These are phyloP conservation scores for Rubroboletus pulcherrimus DNA, from an alignment of 768 basidiomycete species.

Conservation along the genomic window DNA sequence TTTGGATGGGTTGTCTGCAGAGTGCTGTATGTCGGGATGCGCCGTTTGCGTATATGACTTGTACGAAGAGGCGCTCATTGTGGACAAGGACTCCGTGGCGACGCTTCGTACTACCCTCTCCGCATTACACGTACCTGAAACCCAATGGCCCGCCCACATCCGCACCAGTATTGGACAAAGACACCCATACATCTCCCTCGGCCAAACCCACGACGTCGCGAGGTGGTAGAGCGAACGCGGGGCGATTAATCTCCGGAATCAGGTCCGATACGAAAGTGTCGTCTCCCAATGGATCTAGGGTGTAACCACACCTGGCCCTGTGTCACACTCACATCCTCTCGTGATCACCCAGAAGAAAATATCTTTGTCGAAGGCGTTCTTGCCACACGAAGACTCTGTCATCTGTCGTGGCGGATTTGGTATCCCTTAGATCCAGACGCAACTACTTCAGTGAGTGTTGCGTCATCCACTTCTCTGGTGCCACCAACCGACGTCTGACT, in stretches of 20 bases:
- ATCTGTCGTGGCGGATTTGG: not conserved
- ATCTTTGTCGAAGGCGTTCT: not conserved
- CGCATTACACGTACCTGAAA: constrained; percentile 45
- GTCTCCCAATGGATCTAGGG: not conserved
- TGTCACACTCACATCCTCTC: not conserved
- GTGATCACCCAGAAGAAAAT: not conserved
- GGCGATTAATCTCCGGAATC: not conserved
- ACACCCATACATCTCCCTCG: not conserved
- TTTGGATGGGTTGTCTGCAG: constrained; percentile 35
- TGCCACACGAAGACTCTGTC: not conserved
- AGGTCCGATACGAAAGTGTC: not conserved
- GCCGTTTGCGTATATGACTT: constrained; percentile 89
- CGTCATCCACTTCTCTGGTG: not conserved
- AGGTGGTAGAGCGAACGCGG: constrained; percentile 14
- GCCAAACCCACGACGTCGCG: constrained; percentile 13
- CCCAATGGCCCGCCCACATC: constrained; percentile 64
- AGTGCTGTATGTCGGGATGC: constrained; percentile 95
- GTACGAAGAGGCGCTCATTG: constrained; percentile 68
- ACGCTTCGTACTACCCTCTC: constrained; percentile 49
- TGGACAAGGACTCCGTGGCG: constrained; percentile 55
- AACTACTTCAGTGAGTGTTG: not conserved
- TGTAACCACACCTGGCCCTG: too few relatives aligned
- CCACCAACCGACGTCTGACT: too few relatives aligned
- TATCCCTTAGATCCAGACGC: not conserved
- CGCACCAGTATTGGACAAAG: constrained; percentile 14